A percentile compares a stretch with the other conserved stretches of the same genome.
These are phyloP conservation scores for Lasiosphaeria hispida DNA, from an alignment of 495 filamentous ascomycete species.

Conservation along the genomic window DNA sequence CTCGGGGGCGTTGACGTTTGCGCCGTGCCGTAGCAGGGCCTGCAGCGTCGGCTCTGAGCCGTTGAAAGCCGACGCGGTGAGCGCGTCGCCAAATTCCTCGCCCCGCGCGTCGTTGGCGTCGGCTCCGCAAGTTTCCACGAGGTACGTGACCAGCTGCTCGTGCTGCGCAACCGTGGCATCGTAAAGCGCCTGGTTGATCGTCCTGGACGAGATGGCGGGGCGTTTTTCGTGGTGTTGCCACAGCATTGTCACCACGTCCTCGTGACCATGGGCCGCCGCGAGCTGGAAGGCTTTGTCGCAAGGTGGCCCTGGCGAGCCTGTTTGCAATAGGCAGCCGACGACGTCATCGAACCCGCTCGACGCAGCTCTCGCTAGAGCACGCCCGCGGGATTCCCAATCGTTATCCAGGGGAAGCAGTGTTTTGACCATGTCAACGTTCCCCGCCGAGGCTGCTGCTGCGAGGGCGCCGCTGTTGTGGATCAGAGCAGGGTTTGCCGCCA, in stretches of 20 bases:
- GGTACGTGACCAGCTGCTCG: constrained; percentile 1
- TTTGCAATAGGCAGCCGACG: constrained; percentile 1
- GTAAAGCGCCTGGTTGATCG: constrained; percentile 7
- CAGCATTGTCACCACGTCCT: background rate
- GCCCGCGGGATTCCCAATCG: constrained; percentile 4
- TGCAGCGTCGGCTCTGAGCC: constrained; percentile 6
- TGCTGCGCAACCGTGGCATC: constrained; percentile 11
- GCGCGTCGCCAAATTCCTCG: constrained; percentile 13
- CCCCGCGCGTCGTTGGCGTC: constrained; percentile 8
- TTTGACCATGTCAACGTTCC: constrained; percentile 7
- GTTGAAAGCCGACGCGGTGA: constrained; percentile 13
- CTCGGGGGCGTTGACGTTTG: constrained; percentile 11
- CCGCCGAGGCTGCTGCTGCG: constrained; percentile 9
- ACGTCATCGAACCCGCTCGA: constrained; percentile 3
- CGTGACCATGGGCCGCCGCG: constrained; percentile 7
- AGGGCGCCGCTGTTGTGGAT: constrained; percentile 6
- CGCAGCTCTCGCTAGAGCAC: constrained; percentile 6
- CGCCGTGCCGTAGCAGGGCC: constrained; percentile 8
- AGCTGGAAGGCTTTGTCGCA: constrained; percentile 7
- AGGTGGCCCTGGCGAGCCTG: constrained; percentile 1
- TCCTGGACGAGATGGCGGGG: background rate
- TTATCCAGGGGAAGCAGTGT: constrained; percentile 3
- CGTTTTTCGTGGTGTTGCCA: constrained; percentile 4
- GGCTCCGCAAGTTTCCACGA: constrained; percentile 8
- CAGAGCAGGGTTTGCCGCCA: background rate